Evolutionary conservation across 768 basidiomycete species (phyloP).

Genomic region (Tubosaeta sp.): DNA sequence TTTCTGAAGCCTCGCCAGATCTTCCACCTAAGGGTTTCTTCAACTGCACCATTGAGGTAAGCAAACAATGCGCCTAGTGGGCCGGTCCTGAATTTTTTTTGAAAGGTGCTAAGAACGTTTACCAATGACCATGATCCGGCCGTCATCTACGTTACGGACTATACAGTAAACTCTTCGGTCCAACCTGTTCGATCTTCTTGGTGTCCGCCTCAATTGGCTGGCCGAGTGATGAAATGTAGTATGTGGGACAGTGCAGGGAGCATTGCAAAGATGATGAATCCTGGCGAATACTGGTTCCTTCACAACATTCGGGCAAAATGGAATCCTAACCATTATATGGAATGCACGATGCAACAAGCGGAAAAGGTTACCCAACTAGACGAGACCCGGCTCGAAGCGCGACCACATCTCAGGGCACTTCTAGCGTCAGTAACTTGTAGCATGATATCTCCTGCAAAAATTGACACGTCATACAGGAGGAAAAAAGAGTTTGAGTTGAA

Average conservation of each 20-base stretch:
- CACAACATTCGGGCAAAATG: conserved; percentile 47
- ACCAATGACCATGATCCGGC: conserved; percentile 36
- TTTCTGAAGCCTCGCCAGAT: conserved; percentile 47
- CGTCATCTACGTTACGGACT: conserved; percentile 63
- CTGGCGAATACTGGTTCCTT: conserved; percentile 50
- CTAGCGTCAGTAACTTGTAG: conserved; percentile 41
- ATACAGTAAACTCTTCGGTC: conserved; percentile 42
- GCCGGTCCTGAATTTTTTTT: neutral
- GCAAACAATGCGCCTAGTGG: conserved; percentile 1
- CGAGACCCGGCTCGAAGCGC: conserved; percentile 33
- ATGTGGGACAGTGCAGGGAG: conserved; percentile 53
- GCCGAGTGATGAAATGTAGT: conserved; percentile 48
- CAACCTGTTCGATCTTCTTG: conserved; percentile 36
- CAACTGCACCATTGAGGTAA: conserved; percentile 60
- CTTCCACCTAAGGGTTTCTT: conserved; percentile 49
- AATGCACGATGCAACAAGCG: conserved; percentile 48
- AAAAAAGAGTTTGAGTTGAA: conserved; percentile 39
- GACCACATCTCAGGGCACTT: conserved; percentile 43
- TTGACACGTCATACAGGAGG: conserved; percentile 37
- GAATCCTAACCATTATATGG: conserved; percentile 38
- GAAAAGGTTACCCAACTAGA: conserved; percentile 44
- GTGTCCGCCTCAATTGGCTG: conserved; percentile 44
- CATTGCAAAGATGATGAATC: conserved; percentile 40
- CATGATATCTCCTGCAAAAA: neutral
- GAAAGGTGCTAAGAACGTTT: conserved; percentile 48